Base-by-base conservation (phyloP, 495 filamentous ascomycete genomes). In the Xylaria bambusicola region DNA sequence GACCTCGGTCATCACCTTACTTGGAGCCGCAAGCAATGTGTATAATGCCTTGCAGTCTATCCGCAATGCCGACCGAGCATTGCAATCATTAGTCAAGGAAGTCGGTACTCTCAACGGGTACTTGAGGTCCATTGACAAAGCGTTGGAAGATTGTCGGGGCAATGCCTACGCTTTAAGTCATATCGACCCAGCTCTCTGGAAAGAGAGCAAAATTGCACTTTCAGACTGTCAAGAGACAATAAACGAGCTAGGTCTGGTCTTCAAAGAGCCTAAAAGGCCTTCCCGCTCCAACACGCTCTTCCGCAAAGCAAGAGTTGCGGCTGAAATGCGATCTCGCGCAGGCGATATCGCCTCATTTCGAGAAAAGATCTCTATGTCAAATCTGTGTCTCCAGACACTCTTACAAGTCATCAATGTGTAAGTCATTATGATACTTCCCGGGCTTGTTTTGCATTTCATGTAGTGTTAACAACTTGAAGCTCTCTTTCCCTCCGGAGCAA, bases 371-470 rank as follows among this genome's bases (percentile, higher is more conserved):
- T 56, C 50, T 15, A 61, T 61, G 58, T 61, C 58, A n/a, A 61
- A 54, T 20, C 44, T 61, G 24, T 61, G 51, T 13, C 27, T 61
- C 5, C 58, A 61, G 36, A 61, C 58, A 41, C 41, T 61, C 18
- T 61, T 61, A 44, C 58, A 61, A 23, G 51, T 61, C 23, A 56
- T 61, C 17, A 61, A 61, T 41, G 58, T 61, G 58, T 61, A 61
- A 48, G 58, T 56, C n/a, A n/a, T n/a, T n/a, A n/a, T n/a, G n/a
- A n/a, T n/a, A n/a, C 23, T 53, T 12, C 21, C 31, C 33, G 20
- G 29, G 17, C 29, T 24, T 42, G 8, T 46, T 24, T n/a, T n/a
- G n/a, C n/a, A n/a, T n/a, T 33, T 40, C 15, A 23, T 33, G 20
- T 20, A 31, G n/a, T n/a, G n/a, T 17, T 61, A 38, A 60, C 29